Base-by-base conservation (phyloP, 495 filamentous ascomycete genomes). In the Hyaloscypha finlandica region DNA sequence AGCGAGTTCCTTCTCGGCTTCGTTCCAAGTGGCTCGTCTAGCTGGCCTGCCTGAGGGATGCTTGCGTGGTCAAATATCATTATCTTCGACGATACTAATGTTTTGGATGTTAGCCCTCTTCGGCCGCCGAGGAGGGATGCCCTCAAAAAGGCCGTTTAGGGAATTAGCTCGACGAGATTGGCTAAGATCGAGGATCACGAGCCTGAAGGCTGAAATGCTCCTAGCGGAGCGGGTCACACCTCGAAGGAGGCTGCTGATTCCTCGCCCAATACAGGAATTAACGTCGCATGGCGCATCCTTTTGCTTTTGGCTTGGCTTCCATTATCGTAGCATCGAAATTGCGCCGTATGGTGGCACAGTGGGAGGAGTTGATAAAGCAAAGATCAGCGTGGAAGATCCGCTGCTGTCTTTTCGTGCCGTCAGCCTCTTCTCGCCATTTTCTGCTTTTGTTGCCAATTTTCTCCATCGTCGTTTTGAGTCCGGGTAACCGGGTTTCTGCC, bases 1-100 rank as follows among this genome's bases (percentile, higher is more conserved):
- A 65, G 67, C 67, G 57, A 69, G 20, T 32, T 57, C 61, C 56
- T 48, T 57, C 51, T 59, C 61, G 67, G 67, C 56, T 57, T 8
- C 56, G 61, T 59, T 68, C 66, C 67, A 61, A 69, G 30, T 69
- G 62, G 67, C 45, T 33, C 30, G 62, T 64, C 19, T 33, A 48
- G 42, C 42, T 19, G 42, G 11, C 2, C 42, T 22, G 25, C 51
- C 30, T 63, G 20, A 45, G 35, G 62, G 54, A 62, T 39, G 63
- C 62, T 58, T 61, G 63, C 45, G 32, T 48, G 32, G 19, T 52
- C 51, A 62, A 48, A 3, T 53, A 57, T 12, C 20, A 62, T 62
- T 56, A 61, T 62, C 52, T 53, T 61, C 35, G 14, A 37, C 6
- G 59, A 61, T 61, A 61, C 8, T 61, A 61, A 33, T 59, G 59